Evolutionary conservation across 768 basidiomycete species (phyloP), one percentile per base, ranked within the genome.

Genomic region (Leccinum fibrillosum): DNA sequence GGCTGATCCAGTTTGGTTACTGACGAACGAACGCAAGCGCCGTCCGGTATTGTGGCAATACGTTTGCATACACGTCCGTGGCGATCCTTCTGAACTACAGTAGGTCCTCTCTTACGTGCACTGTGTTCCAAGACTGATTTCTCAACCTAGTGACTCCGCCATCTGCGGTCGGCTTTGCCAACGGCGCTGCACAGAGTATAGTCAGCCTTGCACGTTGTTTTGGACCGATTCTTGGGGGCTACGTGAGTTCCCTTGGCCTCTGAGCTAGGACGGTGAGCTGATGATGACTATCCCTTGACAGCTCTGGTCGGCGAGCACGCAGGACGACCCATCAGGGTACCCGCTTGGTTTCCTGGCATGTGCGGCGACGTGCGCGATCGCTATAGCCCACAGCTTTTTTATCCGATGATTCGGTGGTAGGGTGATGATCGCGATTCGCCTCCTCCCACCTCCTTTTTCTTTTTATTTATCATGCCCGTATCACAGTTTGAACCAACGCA

Each of bases 101-200:
- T 90, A 69, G 26, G 81, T 69, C n/a, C 8, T 25, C 4, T 42
- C 30, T 19, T 37, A 2, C 26, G 35, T 21, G 8, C 34, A 49
- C 26, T 35, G 60, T 13, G 10, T 34, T 34, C 53, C 56, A 28
- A n/a, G 15, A 52, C 23, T 47, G 4, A 28, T 49, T 26, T 49
- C 45, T 26, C 32, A 15, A 42, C 63, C 56, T 58, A 94, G 92
- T 96, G 90, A 92, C 94, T 0, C 94, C 96, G 2, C 93, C 94
- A 1, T 80, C 82, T 39, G 86, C 92, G 8, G 85, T 98, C 42
- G 92, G 94, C 7, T 85, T 92, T 58, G 92, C 96, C 10, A 99
- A 98, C 68, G 97, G 96, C 17, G 85, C 96, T 21, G 97, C 94
- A 0, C 97, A 99, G 73, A 94, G 92, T 67, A 90, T 93, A 32